Evolutionary conservation across 352 stramenopile genomes (phyloP).

Genomic region (Globisporangium acanthophoron): DNA sequence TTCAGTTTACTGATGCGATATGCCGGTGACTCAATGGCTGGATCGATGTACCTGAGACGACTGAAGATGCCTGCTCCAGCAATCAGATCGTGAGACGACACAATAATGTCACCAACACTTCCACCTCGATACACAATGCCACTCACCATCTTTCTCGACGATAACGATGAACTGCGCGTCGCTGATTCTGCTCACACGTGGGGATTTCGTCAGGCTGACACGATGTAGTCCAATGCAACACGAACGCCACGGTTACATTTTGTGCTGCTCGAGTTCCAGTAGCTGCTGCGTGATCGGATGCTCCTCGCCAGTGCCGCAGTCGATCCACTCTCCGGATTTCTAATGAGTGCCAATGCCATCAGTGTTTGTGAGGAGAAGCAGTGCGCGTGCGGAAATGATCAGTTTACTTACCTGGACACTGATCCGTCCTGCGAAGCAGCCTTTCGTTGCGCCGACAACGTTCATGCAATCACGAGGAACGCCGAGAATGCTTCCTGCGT

Average conservation of each 20-base stretch:
- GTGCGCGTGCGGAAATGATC: neutral
- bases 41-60: slow-evolving; percentile 51
- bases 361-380: neutral
- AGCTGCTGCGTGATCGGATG: slow-evolving; percentile 72
- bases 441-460: slow-evolving; percentile 81
- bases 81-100: neutral
- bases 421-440: slow-evolving; percentile 58
- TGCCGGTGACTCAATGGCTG: neutral
- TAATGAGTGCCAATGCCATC: slow-evolving; percentile 8
- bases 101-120: slow-evolving; percentile 10
- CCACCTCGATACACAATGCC: neutral
- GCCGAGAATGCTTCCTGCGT: slow-evolving; percentile 62
- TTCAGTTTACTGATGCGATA: neutral
- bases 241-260: slow-evolving; percentile 33
- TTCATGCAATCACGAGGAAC: slow-evolving; percentile 69
- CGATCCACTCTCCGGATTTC: slow-evolving; percentile 48
- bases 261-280: slow-evolving; percentile 38
- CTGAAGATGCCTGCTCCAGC: slow-evolving; percentile 89
- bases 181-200: slow-evolving; percentile 31
- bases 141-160: slow-evolving; percentile 92
- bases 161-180: slow-evolving; percentile 89
- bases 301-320: slow-evolving; percentile 52
- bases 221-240: neutral
- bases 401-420: slow-evolving; percentile 32
- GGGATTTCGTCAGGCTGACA: neutral